Evolutionary conservation across 805 yeast species (phyloP).

Genomic region (Metschnikowia bowlesiae): DNA sequence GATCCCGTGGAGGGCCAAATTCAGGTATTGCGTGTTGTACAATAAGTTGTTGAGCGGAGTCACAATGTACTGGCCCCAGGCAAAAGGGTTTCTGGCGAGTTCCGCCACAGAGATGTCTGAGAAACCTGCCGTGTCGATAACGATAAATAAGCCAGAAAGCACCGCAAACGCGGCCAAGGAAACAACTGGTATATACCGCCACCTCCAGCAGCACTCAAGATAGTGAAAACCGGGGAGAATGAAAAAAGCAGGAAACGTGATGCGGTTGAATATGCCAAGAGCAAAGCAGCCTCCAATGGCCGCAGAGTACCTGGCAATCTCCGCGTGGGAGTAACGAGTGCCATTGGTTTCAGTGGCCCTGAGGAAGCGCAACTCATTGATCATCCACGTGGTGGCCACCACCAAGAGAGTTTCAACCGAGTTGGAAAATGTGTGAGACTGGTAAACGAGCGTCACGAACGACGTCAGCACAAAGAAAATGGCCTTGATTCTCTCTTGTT

Average conservation of each 20-base stretch:
- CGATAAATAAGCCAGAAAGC: conserved; percentile 36
- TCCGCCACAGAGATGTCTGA: conserved; percentile 5
- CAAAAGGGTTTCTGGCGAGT: conserved; percentile 11
- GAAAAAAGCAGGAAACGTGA: conserved; percentile 77
- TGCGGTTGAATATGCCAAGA: conserved; percentile 77
- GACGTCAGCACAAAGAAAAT: conserved; percentile 49
- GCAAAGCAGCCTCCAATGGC: conserved; percentile 33
- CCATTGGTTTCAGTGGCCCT: conserved; percentile 9
- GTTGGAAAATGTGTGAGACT: conserved; percentile 87
- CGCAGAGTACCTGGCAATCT: conserved; percentile 38
- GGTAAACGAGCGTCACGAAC: conserved; percentile 74
- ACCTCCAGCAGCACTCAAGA: conserved; percentile 36
- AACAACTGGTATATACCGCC: conserved; percentile 31
- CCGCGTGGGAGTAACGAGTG: conserved; percentile 3
- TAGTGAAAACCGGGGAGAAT: conserved; percentile 55
- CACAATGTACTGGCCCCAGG: conserved; percentile 37
- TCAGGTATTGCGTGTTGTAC: conserved; percentile 59
- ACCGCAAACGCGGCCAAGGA: conserved; percentile 26
- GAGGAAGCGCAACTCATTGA: conserved; percentile 38
- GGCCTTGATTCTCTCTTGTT: conserved; percentile 47
- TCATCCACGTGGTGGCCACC: conserved; percentile 45
- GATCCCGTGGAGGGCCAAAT: conserved; percentile 74
- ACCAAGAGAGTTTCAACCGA: conserved; percentile 66
- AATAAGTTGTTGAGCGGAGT: conserved; percentile 74
- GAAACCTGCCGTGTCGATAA: conserved; percentile 52